A percentile compares a stretch with the other conserved stretches of the same genome.
Evolutionary conservation across 257 asterid species (phyloP).

Genomic region (Jacaranda copaia): DNA sequence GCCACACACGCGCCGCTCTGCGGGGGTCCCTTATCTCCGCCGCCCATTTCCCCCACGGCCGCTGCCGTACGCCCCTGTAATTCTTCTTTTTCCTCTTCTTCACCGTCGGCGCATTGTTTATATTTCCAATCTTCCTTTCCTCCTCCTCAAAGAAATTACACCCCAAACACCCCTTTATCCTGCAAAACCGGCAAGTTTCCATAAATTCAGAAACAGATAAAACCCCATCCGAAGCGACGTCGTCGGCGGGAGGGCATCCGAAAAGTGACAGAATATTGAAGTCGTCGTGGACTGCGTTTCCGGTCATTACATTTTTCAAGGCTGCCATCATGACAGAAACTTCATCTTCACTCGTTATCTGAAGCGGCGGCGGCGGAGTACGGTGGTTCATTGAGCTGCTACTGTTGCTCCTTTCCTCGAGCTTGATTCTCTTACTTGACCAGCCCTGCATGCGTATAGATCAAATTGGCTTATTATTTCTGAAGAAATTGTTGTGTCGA

Average conservation of each 20-base stretch:
- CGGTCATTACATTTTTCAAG: constrained; percentile 50
- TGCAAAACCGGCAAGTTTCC: constrained; percentile 56
- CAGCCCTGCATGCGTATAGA: constrained; percentile 15
- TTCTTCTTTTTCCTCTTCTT: constrained; percentile 33
- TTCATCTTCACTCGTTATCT: constrained; percentile 47
- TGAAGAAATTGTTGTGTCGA: background rate
- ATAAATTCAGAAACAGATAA: constrained; percentile 40
- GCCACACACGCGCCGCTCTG: constrained; percentile 71
- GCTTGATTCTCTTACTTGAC: constrained; percentile 38
- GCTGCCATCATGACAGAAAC: constrained; percentile 53
- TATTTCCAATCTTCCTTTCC: background rate
- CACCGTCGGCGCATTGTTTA: background rate
- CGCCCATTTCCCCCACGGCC: constrained; percentile 30
- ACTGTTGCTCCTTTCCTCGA: background rate
- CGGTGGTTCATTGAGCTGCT: constrained; percentile 4
- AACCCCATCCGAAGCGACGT: background rate
- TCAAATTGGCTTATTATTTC: background rate
- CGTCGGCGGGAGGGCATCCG: background rate
- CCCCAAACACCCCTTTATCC: constrained; percentile 57
- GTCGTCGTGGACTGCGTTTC: background rate
- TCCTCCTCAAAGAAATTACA: constrained; percentile 49
- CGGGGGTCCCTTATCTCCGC: constrained; percentile 54
- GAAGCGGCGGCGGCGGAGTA: constrained; percentile 6
- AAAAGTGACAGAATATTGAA: background rate
- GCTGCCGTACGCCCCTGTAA: constrained; percentile 41